Evolutionary conservation across 2,329 filamentous ascomycete species (phyloP).

Genomic region (Xylariaceae sp.): DNA sequence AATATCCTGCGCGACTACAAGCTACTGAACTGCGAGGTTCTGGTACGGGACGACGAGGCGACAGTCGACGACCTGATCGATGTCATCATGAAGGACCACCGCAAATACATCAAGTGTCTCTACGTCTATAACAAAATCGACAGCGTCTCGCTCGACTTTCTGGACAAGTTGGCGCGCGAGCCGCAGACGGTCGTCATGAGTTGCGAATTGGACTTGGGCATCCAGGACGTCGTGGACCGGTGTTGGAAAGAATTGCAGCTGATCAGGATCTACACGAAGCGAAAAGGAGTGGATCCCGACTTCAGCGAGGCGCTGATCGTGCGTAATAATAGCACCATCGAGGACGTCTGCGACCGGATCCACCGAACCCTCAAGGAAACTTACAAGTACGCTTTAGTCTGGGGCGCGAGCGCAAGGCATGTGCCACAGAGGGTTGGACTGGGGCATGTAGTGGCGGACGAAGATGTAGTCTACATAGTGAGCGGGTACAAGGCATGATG

Average conservation of each 20-base stretch:
- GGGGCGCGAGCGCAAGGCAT: slow-evolving; percentile 95
- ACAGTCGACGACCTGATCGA: slow-evolving; percentile 99
- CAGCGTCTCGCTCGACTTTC: slow-evolving; percentile 87
- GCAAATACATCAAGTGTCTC: slow-evolving; percentile 92
- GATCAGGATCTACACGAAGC: slow-evolving; percentile 94
- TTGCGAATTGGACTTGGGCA: slow-evolving; percentile 92
- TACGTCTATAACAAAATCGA: slow-evolving; percentile 99
- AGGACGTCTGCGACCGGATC: slow-evolving; percentile 95
- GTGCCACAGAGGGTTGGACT: slow-evolving; percentile 91
- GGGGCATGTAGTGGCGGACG: slow-evolving; percentile 73
- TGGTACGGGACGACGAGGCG: slow-evolving; percentile 90
- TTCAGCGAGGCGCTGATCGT: slow-evolving; percentile 94
- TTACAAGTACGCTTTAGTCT: slow-evolving; percentile 98
- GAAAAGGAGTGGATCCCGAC: slow-evolving; percentile 87
- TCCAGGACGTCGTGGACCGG: slow-evolving; percentile 89
- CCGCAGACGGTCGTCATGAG: slow-evolving; percentile 96
- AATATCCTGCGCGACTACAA: slow-evolving; percentile 99
- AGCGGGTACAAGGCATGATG: slow-evolving; percentile 63
- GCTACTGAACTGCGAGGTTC: slow-evolving; percentile 94
- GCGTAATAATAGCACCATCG: slow-evolving; percentile 81
- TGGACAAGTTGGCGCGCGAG: slow-evolving; percentile 89
- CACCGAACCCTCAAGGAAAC: slow-evolving; percentile 95
- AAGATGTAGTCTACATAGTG: slow-evolving; percentile 70
- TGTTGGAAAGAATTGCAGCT: slow-evolving; percentile 93
- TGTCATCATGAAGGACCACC: slow-evolving; percentile 98